A percentile compares a stretch with the other conserved stretches of the same genome.
Evolutionary conservation across 768 basidiomycete species (phyloP).

Genomic region (Leccinum fibrillosum): DNA sequence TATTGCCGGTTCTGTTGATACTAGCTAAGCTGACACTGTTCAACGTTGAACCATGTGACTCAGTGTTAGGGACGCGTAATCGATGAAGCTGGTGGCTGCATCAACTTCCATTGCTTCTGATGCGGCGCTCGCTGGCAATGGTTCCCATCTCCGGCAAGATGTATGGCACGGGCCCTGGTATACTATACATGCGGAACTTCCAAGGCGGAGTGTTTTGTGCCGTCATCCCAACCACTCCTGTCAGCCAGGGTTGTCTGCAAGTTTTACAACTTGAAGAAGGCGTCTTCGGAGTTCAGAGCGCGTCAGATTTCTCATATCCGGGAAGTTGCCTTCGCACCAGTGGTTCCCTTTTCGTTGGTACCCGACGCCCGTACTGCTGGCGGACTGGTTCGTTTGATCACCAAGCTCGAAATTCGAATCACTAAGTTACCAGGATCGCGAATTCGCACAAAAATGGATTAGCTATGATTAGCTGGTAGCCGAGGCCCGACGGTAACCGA

Average conservation of each 20-base stretch:
- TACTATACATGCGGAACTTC: background rate
- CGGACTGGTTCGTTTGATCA: background rate
- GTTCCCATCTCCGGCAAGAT: background rate
- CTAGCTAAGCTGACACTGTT: background rate
- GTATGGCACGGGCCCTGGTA: background rate
- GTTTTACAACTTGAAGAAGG: background rate
- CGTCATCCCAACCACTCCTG: too few relatives aligned
- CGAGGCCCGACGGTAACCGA: too few relatives aligned
- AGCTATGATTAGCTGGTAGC: too few relatives aligned
- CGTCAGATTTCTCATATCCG: too few relatives aligned
- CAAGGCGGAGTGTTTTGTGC: background rate
- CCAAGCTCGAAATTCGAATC: background rate
- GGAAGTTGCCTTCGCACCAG: too few relatives aligned
- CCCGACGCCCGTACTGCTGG: background rate
- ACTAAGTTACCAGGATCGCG: too few relatives aligned
- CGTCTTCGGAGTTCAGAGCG: too few relatives aligned
- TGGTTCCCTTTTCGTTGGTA: background rate
- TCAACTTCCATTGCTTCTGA: background rate
- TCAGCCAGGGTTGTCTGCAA: background rate
- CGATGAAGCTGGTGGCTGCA: too few relatives aligned
- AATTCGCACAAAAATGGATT: background rate
- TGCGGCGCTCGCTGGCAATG: background rate
- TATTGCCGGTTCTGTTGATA: background rate
- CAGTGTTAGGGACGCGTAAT: background rate
- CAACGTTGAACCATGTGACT: background rate